Evolutionary conservation across 306 rosid species (phyloP), one percentile per base, ranked within the genome.

Genomic region (Clitoria ternatea): DNA sequence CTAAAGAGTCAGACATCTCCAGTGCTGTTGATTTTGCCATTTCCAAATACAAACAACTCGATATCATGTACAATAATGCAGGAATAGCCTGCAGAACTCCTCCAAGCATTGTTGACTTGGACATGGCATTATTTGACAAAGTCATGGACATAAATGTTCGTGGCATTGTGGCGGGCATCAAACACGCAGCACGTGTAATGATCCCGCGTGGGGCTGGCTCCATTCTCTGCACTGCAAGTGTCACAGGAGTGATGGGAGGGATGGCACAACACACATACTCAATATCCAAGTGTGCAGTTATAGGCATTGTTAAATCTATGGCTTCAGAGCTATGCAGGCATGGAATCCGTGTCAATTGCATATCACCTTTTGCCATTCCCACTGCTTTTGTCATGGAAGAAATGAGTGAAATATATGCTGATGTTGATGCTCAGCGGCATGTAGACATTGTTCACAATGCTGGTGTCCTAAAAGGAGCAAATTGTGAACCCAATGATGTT

Each of bases 101-200:
- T 53, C 86, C 83, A 30, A 88, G 88, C 85, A 84, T 94, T 23
- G 82, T 69, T 30, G 83, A 88, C 76, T 84, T 90, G 7, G 95
- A 90, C 56, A 61, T 94, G 29, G 74, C 64, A 3, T 10, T 24
- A 7, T 93, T 87, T 52, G 96, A 93, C 47, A 77, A 63, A 60
- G 77, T 88, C 66, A 90, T 93, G 87, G 78, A 44, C 65, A 72
- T 90, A 57, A 94, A 94, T 5, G 91, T 94, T 7, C 85, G 92
- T 1, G 96, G 97, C 5, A 87, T 86, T 36, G 12, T 94, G 42
- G 88, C 87, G 0, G 95, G 98, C 60, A 82, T 90, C 44, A 90
- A 94, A 54, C 98, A 94, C 2, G 98, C 96, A 0, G 81, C 97
- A 0, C 89, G 90, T 2, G 97, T 87, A 17, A 94, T 90, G 97